Percentiles rank a stretch among this genome's conserved stretches.
These are phyloP conservation scores for Sungouiella thailandica DNA, from an alignment of 805 yeast species.

Conservation along the genomic window DNA sequence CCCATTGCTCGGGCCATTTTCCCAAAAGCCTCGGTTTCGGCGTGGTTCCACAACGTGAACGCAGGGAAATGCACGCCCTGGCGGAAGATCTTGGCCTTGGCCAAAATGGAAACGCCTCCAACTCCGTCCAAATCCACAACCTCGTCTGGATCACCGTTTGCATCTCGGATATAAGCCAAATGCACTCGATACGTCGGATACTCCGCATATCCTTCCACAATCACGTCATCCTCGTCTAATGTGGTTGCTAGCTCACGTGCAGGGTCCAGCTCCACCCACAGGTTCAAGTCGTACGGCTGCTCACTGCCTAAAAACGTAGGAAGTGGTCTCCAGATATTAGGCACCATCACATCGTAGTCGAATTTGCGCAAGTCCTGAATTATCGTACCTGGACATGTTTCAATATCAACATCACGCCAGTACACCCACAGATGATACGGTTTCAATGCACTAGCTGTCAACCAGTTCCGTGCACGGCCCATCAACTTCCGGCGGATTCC, in stretches of 20 bases:
- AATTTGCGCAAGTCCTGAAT: slow-evolving; percentile 68
- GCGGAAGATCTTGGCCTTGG: slow-evolving; percentile 69
- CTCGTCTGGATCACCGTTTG: slow-evolving; percentile 56
- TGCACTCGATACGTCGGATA: slow-evolving; percentile 85
- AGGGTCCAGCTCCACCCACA: slow-evolving; percentile 88
- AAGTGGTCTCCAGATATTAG: slow-evolving; percentile 95
- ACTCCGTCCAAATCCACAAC: slow-evolving; percentile 76
- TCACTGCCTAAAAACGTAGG: slow-evolving; percentile 87
- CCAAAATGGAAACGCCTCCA: slow-evolving; percentile 80
- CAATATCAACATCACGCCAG: slow-evolving; percentile 87
- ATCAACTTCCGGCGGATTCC: slow-evolving; percentile 78
- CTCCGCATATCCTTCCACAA: slow-evolving; percentile 85
- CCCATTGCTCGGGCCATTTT: slow-evolving; percentile 78
- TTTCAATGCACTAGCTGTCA: slow-evolving; percentile 64
- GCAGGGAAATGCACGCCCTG: slow-evolving; percentile 84
- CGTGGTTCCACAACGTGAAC: slow-evolving; percentile 77
- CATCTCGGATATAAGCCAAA: slow-evolving; percentile 64
- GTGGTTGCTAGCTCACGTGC: slow-evolving; percentile 63
- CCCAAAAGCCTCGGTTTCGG: slow-evolving; percentile 86
- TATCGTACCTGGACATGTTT: slow-evolving; percentile 73
- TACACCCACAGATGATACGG: slow-evolving; percentile 90
- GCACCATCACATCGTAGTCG: slow-evolving; percentile 69
- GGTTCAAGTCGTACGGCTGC: slow-evolving; percentile 93
- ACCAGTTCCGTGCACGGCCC: slow-evolving; percentile 88
- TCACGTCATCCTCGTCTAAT: slow-evolving; percentile 75